phyloP scores from a whole-genome alignment of 148 eudicot species.

The Camellia sinensis region DNA sequence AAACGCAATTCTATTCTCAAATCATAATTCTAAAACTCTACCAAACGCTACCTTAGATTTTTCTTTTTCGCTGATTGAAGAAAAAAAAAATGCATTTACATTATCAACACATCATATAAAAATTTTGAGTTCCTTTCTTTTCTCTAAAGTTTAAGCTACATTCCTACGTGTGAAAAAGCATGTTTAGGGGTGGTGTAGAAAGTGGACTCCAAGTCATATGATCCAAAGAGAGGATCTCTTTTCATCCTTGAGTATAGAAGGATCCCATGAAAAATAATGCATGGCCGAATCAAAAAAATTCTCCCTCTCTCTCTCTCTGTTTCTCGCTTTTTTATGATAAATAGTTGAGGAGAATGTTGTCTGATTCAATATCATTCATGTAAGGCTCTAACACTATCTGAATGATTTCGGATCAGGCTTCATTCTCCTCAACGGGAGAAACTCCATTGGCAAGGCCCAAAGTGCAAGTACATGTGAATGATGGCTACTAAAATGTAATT shows the following conservation, averaged over 20 bases:
- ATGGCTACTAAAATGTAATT: too few relatives aligned
- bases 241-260: conserved; percentile 23
- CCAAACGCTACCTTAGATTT: too few relatives aligned
- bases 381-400: conserved; percentile 12
- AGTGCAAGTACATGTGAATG: background rate
- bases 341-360: conserved; percentile 70
- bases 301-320: conserved; percentile 10
- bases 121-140: background rate
- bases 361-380: conserved; percentile 55
- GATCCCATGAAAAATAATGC: conserved; percentile 23
- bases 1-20: too few relatives aligned
- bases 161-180: background rate
- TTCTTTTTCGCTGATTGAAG: too few relatives aligned
- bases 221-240: conserved; percentile 16
- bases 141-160: background rate
- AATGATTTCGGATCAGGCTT: conserved; percentile 96
- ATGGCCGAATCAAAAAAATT: conserved; percentile 14
- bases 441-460: background rate
- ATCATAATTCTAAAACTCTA: too few relatives aligned
- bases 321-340: background rate
- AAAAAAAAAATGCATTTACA: too few relatives aligned
- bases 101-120: too few relatives aligned
- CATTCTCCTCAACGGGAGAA: conserved; percentile 75
- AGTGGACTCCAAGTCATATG: conserved; percentile 37
- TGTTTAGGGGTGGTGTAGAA: conserved; percentile 19